Conservation (phyloP, 768 basidiomycete species). For the Xanthoconium purpureum region DNA sequence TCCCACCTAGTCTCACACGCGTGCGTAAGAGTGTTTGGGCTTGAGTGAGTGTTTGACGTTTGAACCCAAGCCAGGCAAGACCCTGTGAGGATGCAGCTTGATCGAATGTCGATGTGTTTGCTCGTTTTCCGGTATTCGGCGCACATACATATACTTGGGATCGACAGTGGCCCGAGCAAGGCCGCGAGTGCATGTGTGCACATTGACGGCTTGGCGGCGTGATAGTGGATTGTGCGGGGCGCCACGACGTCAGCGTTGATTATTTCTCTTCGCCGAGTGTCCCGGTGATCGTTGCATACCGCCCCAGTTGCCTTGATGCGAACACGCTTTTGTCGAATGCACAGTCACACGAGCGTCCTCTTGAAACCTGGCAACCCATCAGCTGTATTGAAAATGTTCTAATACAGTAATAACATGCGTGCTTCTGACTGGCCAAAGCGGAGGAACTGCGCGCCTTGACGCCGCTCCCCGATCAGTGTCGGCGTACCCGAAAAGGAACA, state of each 20-base stretch:
- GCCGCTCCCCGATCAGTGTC: constrained; percentile 6
- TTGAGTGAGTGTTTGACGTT: neutral
- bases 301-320: neutral
- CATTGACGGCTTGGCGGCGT: neutral
- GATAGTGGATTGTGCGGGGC: neutral
- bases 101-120: neutral
- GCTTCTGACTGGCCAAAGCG: neutral
- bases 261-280: neutral
- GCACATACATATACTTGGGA: neutral
- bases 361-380: constrained; percentile 6
- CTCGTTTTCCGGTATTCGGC: neutral
- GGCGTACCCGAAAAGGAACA: neutral
- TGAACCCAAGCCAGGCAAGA: neutral
- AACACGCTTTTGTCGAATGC: neutral
- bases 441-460: neutral
- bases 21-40: neutral
- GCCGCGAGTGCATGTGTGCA: neutral
- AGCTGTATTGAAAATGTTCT: neutral
- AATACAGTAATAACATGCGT: too few species aligned
- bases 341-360: neutral
- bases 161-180: neutral
- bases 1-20: neutral
- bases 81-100: neutral
- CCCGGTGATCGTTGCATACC: constrained; percentile 3
- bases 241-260: neutral